These are phyloP conservation scores for Lactarius akahatsu DNA, from an alignment of 768 basidiomycete genomes.

Conservation along the genomic window DNA sequence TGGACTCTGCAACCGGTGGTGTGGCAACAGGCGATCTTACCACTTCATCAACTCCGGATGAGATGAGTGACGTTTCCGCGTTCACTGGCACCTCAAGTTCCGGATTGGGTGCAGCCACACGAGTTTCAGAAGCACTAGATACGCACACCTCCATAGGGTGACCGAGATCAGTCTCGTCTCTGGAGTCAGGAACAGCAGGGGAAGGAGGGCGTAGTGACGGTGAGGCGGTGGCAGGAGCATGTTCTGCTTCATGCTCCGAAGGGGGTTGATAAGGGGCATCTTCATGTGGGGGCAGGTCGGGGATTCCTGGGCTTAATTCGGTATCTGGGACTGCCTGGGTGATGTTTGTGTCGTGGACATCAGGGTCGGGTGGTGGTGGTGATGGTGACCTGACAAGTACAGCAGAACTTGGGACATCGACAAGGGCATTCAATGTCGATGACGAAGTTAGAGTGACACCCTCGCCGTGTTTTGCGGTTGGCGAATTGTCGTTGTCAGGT, in stretches of 20 bases:
- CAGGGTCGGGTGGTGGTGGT: neutral
- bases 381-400: slow-evolving; percentile 2
- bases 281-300: slow-evolving; percentile 4
- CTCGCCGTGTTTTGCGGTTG: neutral
- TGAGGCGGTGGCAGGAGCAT: slow-evolving; percentile 2
- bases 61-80: neutral
- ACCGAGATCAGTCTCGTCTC: neutral
- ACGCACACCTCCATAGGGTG: neutral
- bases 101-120: neutral
- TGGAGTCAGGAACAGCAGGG: neutral
- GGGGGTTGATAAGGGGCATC: slow-evolving; percentile 2
- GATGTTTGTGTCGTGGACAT: neutral
- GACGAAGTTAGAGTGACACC: neutral
- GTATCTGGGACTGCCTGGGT: neutral
- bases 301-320: neutral
- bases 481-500: slow-evolving; percentile 11
- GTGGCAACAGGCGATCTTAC: neutral
- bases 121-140: neutral
- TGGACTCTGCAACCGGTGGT: neutral
- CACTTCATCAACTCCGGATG: neutral
- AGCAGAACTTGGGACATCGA: neutral
- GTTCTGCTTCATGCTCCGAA: slow-evolving; percentile 1
- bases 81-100: slow-evolving; percentile 5
- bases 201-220: slow-evolving; percentile 11
- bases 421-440: neutral